phyloP scores from a whole-genome alignment of 805 yeast species.

The Wickerhamiella nectarea region DNA sequence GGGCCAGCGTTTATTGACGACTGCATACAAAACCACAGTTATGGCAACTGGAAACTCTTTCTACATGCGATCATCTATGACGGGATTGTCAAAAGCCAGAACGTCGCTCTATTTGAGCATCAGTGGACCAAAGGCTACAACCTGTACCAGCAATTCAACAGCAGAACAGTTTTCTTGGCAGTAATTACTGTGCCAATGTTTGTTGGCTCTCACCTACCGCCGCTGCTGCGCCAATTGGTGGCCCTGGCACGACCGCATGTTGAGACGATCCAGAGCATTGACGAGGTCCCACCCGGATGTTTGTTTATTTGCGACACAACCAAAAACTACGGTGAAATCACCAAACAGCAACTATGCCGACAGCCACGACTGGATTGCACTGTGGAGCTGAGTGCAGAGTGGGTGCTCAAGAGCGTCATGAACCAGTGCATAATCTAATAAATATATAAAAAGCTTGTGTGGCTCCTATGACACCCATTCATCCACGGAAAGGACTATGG shows the following conservation, averaged over 20 bases:
- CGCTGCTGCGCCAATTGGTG: slow-evolving; percentile 8
- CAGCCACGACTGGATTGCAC: slow-evolving; percentile 13
- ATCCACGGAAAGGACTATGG: slow-evolving; percentile 3
- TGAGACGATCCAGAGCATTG: background rate
- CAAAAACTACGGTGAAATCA: slow-evolving; percentile 6
- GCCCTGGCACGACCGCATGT: slow-evolving; percentile 13
- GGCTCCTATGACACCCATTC: slow-evolving; percentile 26
- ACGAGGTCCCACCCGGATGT: slow-evolving; percentile 14
- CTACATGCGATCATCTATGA: slow-evolving; percentile 62
- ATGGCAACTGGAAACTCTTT: slow-evolving; percentile 37
- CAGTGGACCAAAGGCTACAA: slow-evolving; percentile 15
- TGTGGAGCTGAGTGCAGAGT: slow-evolving; percentile 17
- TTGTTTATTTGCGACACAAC: slow-evolving; percentile 15
- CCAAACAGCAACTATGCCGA: slow-evolving; percentile 11
- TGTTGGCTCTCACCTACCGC: slow-evolving; percentile 3
- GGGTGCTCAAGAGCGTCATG: slow-evolving; percentile 25
- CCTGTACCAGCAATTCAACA: slow-evolving; percentile 20
- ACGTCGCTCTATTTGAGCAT: slow-evolving; percentile 20
- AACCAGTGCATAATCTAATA: slow-evolving; percentile 20
- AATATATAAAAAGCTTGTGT: slow-evolving; percentile 12
- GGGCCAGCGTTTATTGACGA: slow-evolving; percentile 44
- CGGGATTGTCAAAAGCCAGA: slow-evolving; percentile 24
- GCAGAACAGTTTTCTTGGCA: slow-evolving; percentile 15
- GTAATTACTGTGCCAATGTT: slow-evolving; percentile 16
- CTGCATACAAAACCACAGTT: slow-evolving; percentile 27